Base-by-base conservation (phyloP, 1,284 basidiomycete species). In the Kalmanozyma brasiliensis region DNA sequence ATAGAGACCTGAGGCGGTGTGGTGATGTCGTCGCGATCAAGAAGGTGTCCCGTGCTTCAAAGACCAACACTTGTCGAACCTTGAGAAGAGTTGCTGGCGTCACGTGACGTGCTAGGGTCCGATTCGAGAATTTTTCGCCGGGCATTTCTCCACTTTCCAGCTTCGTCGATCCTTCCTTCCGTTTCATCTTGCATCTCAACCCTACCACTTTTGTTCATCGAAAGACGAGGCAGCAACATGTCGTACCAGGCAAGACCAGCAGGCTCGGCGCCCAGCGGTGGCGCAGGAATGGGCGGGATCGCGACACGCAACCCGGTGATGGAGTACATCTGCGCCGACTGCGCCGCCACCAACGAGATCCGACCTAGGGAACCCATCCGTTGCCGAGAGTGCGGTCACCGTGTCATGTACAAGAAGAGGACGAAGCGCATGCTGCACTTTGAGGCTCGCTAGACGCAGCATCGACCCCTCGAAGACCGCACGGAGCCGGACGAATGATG, bases 341-440 rank as follows among this genome's bases (percentile, higher is more conserved):
- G 95, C 83, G 92, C 93, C 58, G 90, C 90, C 3, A 91, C 92
- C 84, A 97, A 96, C 82, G 89, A 91, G 79, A 94, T 98, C 83
- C 90, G 90, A 83, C 86, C 92, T n/a, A 86, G 92, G 62, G 95
- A 98, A 83, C 92, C 93, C 41, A 96, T 98, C 76, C 90, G 95
- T 56, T 98, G 95, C 85, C 88, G 91, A 76, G 94, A 98, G 83
- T 98, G 95, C 80, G 95, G 95, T 2, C 95, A 97, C 83, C 89
- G 95, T 68, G 94, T 98, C 83, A 96, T 98, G 93, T 98, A 97
- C 86, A 98, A 98, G 85, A 96, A 96, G 84, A 86, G 95, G 76
- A 97, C 94, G 19, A 92, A 89, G 82, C 87, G 93, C 85, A 96
- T 82, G 80, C 46, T 72, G 56, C 69, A 72, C 49, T 72, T 72